phyloP scores from a whole-genome alignment of 2,329 filamentous ascomycete species.

The Xylaria sp. region DNA sequence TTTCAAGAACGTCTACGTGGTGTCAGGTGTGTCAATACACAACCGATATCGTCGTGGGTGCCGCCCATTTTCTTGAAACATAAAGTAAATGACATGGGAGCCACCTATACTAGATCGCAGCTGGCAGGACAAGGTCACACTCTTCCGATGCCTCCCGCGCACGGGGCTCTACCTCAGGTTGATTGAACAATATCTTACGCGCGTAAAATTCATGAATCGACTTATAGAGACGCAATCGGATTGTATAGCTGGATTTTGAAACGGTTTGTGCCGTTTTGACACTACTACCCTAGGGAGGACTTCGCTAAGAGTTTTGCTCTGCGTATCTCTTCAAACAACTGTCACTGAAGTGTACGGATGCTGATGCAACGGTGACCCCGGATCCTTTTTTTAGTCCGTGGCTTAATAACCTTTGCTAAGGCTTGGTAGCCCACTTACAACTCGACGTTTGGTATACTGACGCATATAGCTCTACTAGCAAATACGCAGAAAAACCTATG shows the following conservation, averaged over 20 bases:
- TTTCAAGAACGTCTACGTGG: neutral
- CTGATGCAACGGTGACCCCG: neutral
- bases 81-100: neutral
- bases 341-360: neutral
- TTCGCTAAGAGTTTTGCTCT: neutral
- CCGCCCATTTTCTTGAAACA: neutral
- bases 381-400: neutral
- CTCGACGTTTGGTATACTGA: neutral
- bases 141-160: neutral
- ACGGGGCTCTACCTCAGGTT: constrained; percentile 8
- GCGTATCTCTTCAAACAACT: neutral
- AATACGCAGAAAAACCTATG: neutral
- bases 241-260: neutral
- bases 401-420: neutral
- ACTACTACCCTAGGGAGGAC: neutral
- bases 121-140: neutral
- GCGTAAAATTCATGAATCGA: neutral
- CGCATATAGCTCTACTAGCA: neutral
- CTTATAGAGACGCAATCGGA: neutral
- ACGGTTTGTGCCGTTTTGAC: neutral
- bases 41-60: neutral
- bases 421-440: neutral
- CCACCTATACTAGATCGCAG: neutral
- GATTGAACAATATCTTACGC: constrained; percentile 7
- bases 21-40: neutral